These are phyloP conservation scores for Cairneyella variabilis DNA, from an alignment of 495 filamentous ascomycete species.

Conservation along the genomic window DNA sequence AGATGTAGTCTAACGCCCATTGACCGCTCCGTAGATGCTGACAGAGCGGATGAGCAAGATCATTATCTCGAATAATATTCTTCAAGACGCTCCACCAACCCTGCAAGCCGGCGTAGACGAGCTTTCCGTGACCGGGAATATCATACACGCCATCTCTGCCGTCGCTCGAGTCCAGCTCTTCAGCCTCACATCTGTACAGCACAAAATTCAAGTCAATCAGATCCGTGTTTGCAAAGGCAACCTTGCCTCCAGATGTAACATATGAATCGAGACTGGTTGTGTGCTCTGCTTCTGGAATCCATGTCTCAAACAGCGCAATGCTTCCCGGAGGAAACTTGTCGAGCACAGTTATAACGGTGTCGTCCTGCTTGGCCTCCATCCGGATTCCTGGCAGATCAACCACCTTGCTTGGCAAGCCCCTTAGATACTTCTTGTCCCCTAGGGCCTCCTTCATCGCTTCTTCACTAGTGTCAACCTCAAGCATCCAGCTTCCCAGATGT, in stretches of 20 bases:
- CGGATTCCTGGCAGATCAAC: constrained; percentile 65
- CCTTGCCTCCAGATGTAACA: constrained; percentile 74
- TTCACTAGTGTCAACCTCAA: constrained; percentile 73
- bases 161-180: constrained; percentile 78
- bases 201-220: constrained; percentile 87
- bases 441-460: constrained; percentile 59
- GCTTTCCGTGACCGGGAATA: constrained; percentile 75
- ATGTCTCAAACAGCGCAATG: constrained; percentile 93
- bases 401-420: constrained; percentile 78
- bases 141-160: constrained; percentile 82
- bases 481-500: constrained; percentile 79
- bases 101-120: constrained; percentile 95
- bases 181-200: constrained; percentile 86
- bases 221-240: constrained; percentile 69
- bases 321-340: constrained; percentile 85
- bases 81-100: constrained; percentile 97
- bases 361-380: constrained; percentile 62
- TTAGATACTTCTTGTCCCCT: constrained; percentile 64
- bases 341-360: constrained; percentile 77
- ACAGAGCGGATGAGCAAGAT: constrained; percentile 90
- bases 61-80: constrained; percentile 79
- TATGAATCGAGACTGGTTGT: constrained; percentile 75
- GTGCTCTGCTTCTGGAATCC: constrained; percentile 81
- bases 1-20: constrained; percentile 91
- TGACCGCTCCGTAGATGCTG: constrained; percentile 86